Base-by-base conservation (phyloP, 2,329 filamentous ascomycete genomes). In the Colletotrichum karsti region DNA sequence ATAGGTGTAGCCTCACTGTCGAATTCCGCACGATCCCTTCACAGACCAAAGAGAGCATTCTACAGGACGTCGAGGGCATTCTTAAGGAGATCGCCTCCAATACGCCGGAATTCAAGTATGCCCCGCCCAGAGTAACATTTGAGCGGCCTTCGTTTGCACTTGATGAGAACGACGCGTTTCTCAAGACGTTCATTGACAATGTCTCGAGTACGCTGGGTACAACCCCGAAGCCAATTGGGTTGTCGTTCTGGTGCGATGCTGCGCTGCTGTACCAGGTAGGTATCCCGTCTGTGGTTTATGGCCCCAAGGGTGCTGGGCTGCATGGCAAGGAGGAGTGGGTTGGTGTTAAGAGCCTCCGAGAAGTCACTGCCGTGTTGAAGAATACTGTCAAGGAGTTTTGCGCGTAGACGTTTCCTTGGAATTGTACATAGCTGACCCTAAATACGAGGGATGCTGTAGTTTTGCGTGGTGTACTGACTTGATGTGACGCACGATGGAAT, bases 241-340 rank as follows among this genome's bases (percentile, higher is more conserved):
- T 72, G 1, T 72, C 79, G 0, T 86, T 80, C 67, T 88, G 85
- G 86, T 84, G 83, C 1, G 84, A 88, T 71, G 83, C 80, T n/a
- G 85, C 85, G 2, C 72, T 87, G 12, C 69, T 88, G 1, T 76
- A 78, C 1, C 77, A 81, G 18, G 76, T 74, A 13, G 85, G 83
- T 0, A 83, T 87, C 28, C 80, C 84, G 0, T 74, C 79, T 0
- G 74, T 88, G 15, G 76, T 87, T 1, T 86, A 80, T 72, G 84
- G 85, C 0, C 84, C 84, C 0, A 74, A 72, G 8, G 85, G 84
- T 0, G 78, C 81, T n/a, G 86, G 86, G 0, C 69, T 87, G 4
- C 84, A 88, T 70, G 78, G 76, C 1, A 84, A 83, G 55, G 80
- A 84, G 62, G 85, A 88, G 73, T 87, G 81, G 80, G 84, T 84